These are phyloP conservation scores for Penicillium malachiteum DNA, from an alignment of 495 filamentous ascomycete species.

Conservation along the genomic window DNA sequence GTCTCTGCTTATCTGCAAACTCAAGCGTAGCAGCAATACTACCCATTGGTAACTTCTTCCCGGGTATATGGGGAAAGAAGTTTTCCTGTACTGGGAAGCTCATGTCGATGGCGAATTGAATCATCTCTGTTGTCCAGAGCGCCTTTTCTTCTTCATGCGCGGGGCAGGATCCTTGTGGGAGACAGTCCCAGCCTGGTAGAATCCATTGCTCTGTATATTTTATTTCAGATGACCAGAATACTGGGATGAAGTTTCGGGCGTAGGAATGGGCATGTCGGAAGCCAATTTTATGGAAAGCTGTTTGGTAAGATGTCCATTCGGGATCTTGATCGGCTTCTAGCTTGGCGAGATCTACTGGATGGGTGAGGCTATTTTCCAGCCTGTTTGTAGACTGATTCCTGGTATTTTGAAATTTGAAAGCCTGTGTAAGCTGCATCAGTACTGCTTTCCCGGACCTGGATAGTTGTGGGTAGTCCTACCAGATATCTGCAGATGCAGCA, in stretches of 20 bases:
- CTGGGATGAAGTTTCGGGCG: background rate
- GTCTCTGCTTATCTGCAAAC: background rate
- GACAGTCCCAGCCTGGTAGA: background rate
- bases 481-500: background rate
- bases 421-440: background rate
- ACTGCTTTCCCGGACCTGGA: background rate
- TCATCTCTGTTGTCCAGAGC: background rate
- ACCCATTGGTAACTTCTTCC: background rate
- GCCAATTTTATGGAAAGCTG: background rate
- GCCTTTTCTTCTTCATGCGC: background rate
- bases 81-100: background rate
- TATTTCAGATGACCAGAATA: background rate
- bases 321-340: background rate
- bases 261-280: background rate
- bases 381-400: background rate
- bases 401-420: background rate
- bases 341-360: background rate
- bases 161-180: background rate
- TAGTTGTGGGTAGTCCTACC: background rate
- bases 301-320: slow-evolving; percentile 1
- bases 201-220: background rate
- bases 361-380: background rate
- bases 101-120: background rate
- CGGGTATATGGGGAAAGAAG: background rate
- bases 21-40: background rate